These are phyloP conservation scores for Rhododendron ovatum DNA, from an alignment of 148 eudicot genomes.

Conservation along the genomic window DNA sequence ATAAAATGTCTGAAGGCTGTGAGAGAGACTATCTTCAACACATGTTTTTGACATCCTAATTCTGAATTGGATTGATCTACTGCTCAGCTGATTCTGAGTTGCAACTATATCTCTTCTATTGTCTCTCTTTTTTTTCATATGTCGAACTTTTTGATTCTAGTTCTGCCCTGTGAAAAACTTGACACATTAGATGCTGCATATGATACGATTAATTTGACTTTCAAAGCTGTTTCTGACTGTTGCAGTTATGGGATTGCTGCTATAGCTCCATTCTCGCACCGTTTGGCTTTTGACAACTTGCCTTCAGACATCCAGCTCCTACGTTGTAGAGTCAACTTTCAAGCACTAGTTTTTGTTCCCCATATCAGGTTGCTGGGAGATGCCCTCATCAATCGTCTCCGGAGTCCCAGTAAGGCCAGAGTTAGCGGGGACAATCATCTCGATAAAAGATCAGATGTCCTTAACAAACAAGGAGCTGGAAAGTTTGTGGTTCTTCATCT, in stretches of 20 bases:
- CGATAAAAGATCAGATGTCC: constrained; percentile 9
- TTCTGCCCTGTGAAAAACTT: constrained; percentile 2
- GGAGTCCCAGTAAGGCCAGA: constrained; percentile 22
- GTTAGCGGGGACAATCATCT: constrained; percentile 9
- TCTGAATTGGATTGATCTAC: not conserved
- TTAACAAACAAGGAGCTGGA: constrained; percentile 42
- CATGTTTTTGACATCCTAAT: not conserved
- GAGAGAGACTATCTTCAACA: constrained; percentile 1
- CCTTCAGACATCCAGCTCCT: constrained; percentile 73
- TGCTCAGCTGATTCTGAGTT: not conserved
- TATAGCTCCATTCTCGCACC: constrained; percentile 93
- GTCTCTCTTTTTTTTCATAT: not conserved
- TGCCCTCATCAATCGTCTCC: constrained; percentile 62
- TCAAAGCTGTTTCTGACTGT: constrained; percentile 7
- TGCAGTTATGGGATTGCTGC: constrained; percentile 91
- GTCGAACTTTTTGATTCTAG: not conserved
- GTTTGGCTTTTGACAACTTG: constrained; percentile 82
- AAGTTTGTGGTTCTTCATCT: constrained; percentile 90
- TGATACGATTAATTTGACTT: not conserved
- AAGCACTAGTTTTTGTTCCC: constrained; percentile 77
- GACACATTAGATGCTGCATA: not conserved
- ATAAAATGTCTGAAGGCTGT: not conserved
- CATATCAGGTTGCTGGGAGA: constrained; percentile 75
- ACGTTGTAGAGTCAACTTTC: constrained; percentile 91
- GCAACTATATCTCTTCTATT: not conserved